phyloP scores from a whole-genome alignment of 2,329 filamentous ascomycete genomes.

The Colletotrichum viniferum region DNA sequence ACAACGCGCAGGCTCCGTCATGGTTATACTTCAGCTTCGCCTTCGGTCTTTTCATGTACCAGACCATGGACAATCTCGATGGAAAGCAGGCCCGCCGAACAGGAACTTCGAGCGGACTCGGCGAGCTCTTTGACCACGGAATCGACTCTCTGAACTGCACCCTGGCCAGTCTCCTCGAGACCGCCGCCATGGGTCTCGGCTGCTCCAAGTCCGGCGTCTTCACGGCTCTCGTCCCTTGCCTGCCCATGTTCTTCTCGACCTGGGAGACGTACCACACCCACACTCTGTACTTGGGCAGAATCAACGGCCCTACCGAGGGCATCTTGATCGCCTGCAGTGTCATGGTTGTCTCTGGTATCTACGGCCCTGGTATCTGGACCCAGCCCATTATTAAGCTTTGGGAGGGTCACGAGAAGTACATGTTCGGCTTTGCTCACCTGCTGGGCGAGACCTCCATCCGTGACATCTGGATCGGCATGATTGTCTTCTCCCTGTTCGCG shows the following conservation, averaged over 20 bases:
- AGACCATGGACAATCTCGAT: constrained; percentile 98
- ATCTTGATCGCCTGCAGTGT: constrained; percentile 85
- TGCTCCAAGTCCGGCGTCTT: constrained; percentile 85
- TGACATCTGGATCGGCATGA: constrained; percentile 84
- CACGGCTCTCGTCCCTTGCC: constrained; percentile 86
- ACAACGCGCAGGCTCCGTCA: constrained; percentile 67
- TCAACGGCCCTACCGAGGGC: constrained; percentile 97
- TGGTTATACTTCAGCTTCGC: constrained; percentile 98
- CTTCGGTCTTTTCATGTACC: constrained; percentile 96
- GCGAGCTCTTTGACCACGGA: constrained; percentile 97
- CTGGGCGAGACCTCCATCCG: constrained; percentile 77
- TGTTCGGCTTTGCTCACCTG: constrained; percentile 57
- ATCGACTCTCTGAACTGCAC: constrained; percentile 99
- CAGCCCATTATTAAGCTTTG: constrained; percentile 72
- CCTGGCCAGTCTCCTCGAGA: constrained; percentile 86
- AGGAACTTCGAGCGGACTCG: constrained; percentile 90
- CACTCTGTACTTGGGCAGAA: constrained; percentile 91
- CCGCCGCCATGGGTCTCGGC: constrained; percentile 90
- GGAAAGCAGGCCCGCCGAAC: constrained; percentile 96
- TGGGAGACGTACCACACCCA: constrained; percentile 99
- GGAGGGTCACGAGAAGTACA: constrained; percentile 51
- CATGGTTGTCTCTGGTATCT: constrained; percentile 87
- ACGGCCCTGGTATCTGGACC: constrained; percentile 87
- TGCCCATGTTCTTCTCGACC: constrained; percentile 99
- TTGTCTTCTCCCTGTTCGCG: constrained; percentile 68